phyloP scores from a whole-genome alignment of 2,329 filamentous ascomycete species.

The Trichoderma sp. region DNA sequence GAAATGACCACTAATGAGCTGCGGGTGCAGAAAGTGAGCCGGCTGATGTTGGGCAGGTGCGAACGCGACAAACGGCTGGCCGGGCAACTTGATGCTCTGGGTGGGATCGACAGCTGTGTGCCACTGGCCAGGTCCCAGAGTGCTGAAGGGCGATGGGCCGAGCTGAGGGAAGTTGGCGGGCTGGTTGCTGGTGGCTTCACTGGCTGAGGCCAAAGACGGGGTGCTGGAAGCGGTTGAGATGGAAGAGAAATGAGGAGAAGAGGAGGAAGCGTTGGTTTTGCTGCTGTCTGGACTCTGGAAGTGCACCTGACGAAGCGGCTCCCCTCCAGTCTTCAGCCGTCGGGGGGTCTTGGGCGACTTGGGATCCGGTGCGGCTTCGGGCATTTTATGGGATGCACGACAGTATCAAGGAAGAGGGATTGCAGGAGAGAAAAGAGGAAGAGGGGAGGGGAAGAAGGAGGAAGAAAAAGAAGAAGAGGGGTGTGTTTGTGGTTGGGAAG shows the following conservation, averaged over 20 bases:
- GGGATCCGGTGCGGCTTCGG: slow-evolving; percentile 25
- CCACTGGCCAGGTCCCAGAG: slow-evolving; percentile 29
- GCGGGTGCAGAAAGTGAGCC: slow-evolving; percentile 19
- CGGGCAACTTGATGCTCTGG: slow-evolving; percentile 29
- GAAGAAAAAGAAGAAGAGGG: not conserved
- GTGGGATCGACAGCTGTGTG: slow-evolving; percentile 35
- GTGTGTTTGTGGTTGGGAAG: not conserved
- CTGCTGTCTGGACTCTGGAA: slow-evolving; percentile 26
- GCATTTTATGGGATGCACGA: slow-evolving; percentile 24
- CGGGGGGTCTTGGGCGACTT: slow-evolving; percentile 33
- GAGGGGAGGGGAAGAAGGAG: not conserved
- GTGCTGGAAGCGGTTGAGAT: not conserved
- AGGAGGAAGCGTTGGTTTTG: not conserved
- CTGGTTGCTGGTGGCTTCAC: slow-evolving; percentile 20
- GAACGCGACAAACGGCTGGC: slow-evolving; percentile 26
- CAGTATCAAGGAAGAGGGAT: not conserved
- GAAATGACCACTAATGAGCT: slow-evolving; percentile 15
- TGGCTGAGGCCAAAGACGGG: not conserved
- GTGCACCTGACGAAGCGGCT: slow-evolving; percentile 34
- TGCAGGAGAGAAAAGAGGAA: not conserved
- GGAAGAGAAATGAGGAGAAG: not conserved
- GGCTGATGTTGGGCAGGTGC: slow-evolving; percentile 9
- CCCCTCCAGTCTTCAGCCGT: slow-evolving; percentile 27
- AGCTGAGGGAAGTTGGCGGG: slow-evolving; percentile 31
- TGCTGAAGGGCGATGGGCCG: slow-evolving; percentile 24